Conservation (phyloP, 495 filamentous ascomycete species). For the Penicillium subrubescens region DNA sequence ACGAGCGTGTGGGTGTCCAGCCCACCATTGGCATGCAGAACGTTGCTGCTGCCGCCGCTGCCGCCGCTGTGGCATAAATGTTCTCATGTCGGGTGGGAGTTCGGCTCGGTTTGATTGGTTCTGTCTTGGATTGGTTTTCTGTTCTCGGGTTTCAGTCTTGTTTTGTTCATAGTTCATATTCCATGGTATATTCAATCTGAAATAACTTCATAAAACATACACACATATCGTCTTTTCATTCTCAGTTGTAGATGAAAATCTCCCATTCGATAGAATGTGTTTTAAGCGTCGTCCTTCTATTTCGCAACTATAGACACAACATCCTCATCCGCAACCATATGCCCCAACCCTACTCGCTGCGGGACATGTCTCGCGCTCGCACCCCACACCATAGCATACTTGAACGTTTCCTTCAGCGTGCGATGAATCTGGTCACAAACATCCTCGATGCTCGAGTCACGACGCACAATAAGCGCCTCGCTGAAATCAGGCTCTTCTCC, state of each 20-base stretch:
- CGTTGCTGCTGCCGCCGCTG: slow-evolving; percentile 43
- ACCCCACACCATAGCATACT: slow-evolving; percentile 98
- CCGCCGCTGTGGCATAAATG: slow-evolving; percentile 31
- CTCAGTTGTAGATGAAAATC: neutral
- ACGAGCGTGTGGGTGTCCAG: slow-evolving; percentile 90
- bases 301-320: slow-evolving; percentile 86
- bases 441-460: slow-evolving; percentile 87
- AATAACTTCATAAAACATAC: slow-evolving; percentile 8
- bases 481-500: slow-evolving; percentile 87
- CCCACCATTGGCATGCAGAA: slow-evolving; percentile 62
- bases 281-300: slow-evolving; percentile 17
- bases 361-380: slow-evolving; percentile 93
- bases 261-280: neutral
- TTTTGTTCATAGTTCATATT: slow-evolving; percentile 18
- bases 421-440: slow-evolving; percentile 96
- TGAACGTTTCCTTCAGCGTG: slow-evolving; percentile 96
- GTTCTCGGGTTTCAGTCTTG: slow-evolving; percentile 8
- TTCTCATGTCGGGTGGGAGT: slow-evolving; percentile 19
- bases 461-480: slow-evolving; percentile 92
- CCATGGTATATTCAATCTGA: slow-evolving; percentile 20
- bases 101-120: slow-evolving; percentile 16
- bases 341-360: slow-evolving; percentile 86
- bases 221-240: slow-evolving; percentile 2
- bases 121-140: slow-evolving; percentile 9
- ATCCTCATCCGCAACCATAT: slow-evolving; percentile 92